Evolutionary conservation across 768 basidiomycete genomes (phyloP), one percentile per base, ranked within the genome.

Genomic region (Saitozyma podzolica): DNA sequence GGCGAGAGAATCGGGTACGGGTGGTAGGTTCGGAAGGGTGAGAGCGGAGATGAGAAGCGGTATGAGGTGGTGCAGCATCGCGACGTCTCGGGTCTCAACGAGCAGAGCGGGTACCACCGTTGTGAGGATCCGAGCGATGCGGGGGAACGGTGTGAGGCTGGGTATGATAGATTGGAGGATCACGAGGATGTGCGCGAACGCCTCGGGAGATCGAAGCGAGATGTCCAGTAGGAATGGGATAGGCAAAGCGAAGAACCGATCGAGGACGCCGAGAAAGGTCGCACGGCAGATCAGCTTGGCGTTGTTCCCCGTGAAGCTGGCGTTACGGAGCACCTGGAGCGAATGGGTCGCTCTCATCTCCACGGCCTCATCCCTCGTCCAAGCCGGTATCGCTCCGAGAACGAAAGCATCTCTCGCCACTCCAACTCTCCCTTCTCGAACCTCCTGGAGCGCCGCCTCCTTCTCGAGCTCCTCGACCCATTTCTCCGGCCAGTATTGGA

Each of bases 401-500:
- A 29, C 29, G 29, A 29, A n/a, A 16, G 62, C 61, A n/a, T 67
- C 61, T 10, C 56, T 19, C 47, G 53, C 37, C 1, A 50, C 52
- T 16, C 50, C 40, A 6, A 43, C 40, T 19, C 56, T 49, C 47
- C 56, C 54, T 54, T 41, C 45, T 37, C 59, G 41, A 11, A 54
- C 49, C n/a, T 54, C 19, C 6, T 54, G 19, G 14, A 61, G 42
- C 6, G 64, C 64, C 9, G 61, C 68, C 43, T 67, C 68, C 9
- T 66, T 47, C 53, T 76, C 64, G 43, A 78, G 58, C 65, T 87
- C 85, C 2, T 76, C 82, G 54, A 86, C 82, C 76, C 89, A 94
- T 87, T 87, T 89, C 73, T 90, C 87, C 3, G 93, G 92, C 89
- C 89, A 92, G 73, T 89, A 89, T 63, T 92, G 89, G 19, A 97